phyloP scores from a whole-genome alignment of 2,329 filamentous ascomycete species.

The Fusarium sp. region DNA sequence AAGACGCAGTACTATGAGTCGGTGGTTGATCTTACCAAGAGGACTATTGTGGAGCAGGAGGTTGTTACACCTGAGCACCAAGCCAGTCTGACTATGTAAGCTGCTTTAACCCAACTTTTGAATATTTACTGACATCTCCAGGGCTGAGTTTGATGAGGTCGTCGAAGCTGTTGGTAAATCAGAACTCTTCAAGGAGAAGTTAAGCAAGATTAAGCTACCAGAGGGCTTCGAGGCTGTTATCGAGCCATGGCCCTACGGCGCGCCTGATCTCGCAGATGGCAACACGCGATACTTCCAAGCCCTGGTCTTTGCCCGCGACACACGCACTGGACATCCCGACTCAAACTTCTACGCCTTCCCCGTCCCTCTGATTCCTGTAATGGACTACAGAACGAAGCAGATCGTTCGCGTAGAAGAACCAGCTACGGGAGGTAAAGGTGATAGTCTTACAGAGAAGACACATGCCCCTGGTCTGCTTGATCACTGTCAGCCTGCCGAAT shows the following conservation, averaged over 20 bases:
- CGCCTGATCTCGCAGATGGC: slow-evolving; percentile 50
- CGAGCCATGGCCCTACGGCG: slow-evolving; percentile 54
- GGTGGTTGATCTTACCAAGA: slow-evolving; percentile 51
- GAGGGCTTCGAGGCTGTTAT: slow-evolving; percentile 51
- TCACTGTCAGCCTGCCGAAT: slow-evolving; percentile 54
- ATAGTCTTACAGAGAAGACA: slow-evolving; percentile 41
- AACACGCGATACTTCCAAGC: slow-evolving; percentile 52
- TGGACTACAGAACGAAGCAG: slow-evolving; percentile 50
- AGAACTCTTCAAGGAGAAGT: slow-evolving; percentile 50
- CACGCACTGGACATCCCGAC: slow-evolving; percentile 57
- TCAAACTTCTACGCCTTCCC: slow-evolving; percentile 70
- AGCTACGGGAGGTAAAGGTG: slow-evolving; percentile 51
- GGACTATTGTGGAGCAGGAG: slow-evolving; percentile 45
- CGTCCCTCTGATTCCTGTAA: slow-evolving; percentile 62
- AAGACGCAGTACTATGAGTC: slow-evolving; percentile 53
- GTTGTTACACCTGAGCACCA: slow-evolving; percentile 50
- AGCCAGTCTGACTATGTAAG: slow-evolving; percentile 51
- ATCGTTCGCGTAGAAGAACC: slow-evolving; percentile 54
- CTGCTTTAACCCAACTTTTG: accelerated
- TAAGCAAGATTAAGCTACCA: slow-evolving; percentile 48
- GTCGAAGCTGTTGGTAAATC: slow-evolving; percentile 49
- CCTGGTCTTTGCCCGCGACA: slow-evolving; percentile 52
- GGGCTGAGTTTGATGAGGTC: slow-evolving; percentile 53
- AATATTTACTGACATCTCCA: accelerated
- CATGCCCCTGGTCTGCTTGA: slow-evolving; percentile 44